These are phyloP conservation scores for Sanghuangporus sanghuang DNA, from an alignment of 1,284 basidiomycete species.

Conservation along the genomic window DNA sequence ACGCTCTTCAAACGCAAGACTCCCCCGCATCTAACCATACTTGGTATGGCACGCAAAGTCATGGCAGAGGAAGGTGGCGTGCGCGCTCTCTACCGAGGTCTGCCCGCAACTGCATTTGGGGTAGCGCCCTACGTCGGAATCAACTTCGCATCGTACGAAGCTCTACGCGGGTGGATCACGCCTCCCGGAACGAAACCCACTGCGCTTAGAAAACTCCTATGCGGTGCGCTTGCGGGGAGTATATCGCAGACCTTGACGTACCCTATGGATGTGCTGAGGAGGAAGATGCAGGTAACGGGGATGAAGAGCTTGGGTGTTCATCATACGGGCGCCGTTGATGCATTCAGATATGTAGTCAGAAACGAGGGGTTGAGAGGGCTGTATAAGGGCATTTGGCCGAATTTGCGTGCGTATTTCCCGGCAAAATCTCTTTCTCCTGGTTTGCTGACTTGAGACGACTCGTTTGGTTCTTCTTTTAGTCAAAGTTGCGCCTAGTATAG, in stretches of 20 bases:
- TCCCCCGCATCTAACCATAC: conserved; percentile 35
- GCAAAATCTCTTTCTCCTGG: conserved; percentile 9
- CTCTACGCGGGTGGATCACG: conserved; percentile 64
- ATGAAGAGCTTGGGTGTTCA: conserved; percentile 56
- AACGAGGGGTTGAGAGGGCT: conserved; percentile 73
- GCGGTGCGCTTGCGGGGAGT: conserved; percentile 78
- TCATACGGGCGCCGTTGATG: conserved; percentile 79
- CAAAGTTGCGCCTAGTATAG: conserved; percentile 89
- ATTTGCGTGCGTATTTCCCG: conserved; percentile 63
- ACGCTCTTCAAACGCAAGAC: not conserved
- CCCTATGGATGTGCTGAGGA: conserved; percentile 89
- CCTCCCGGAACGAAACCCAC: conserved; percentile 67
- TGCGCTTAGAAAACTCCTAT: conserved; percentile 58
- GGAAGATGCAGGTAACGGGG: conserved; percentile 95
- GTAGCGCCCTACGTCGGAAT: conserved; percentile 92
- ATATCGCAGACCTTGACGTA: conserved; percentile 94
- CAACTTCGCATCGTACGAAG: conserved; percentile 80
- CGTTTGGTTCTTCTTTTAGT: conserved; percentile 42
- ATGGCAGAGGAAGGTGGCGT: conserved; percentile 89
- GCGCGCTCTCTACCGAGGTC: conserved; percentile 81
- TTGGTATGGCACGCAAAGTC: conserved; percentile 87
- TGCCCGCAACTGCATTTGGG: conserved; percentile 84
- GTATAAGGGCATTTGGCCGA: conserved; percentile 89
- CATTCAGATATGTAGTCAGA: conserved; percentile 62
- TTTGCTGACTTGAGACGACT: conserved; percentile 5